These are phyloP conservation scores for Spergularia marina DNA, from an alignment of 148 eudicot genomes.

Conservation along the genomic window DNA sequence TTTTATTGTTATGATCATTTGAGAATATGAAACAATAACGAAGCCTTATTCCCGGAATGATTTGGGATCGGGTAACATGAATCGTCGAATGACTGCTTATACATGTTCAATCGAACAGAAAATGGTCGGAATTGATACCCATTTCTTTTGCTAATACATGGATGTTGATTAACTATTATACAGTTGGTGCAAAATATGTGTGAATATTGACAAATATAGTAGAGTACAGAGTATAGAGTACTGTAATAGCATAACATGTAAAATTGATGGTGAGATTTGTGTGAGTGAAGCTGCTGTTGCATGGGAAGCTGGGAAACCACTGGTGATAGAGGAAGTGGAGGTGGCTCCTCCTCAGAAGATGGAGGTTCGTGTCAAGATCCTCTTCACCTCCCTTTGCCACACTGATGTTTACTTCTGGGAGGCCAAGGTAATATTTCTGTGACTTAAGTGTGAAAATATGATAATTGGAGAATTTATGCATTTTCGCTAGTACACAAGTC, in stretches of 20 bases:
- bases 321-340: slow-evolving; percentile 71
- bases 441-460: not conserved
- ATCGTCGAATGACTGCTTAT: too few species aligned
- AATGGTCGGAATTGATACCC: slow-evolving; percentile 34
- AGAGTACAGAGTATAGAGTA: too few species aligned
- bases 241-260: not conserved
- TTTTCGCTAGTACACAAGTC: not conserved
- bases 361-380: slow-evolving; percentile 77
- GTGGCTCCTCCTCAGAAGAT: slow-evolving; percentile 75
- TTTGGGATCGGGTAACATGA: too few species aligned
- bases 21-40: too few species aligned
- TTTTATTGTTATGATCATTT: too few species aligned
- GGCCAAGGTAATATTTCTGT: slow-evolving; percentile 43
- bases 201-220: too few species aligned
- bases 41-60: too few species aligned
- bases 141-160: not conserved
- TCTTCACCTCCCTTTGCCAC: slow-evolving; percentile 73
- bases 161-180: too few species aligned
- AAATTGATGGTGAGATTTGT: not conserved
- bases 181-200: too few species aligned
- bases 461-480: not conserved
- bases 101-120: too few species aligned
- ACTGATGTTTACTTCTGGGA: slow-evolving; percentile 88
- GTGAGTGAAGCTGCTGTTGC: slow-evolving; percentile 65
- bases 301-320: slow-evolving; percentile 86